Evolutionary conservation across 2,329 filamentous ascomycete species (phyloP), one percentile per base, ranked within the genome.

Genomic region (Lizonia empirigonia): DNA sequence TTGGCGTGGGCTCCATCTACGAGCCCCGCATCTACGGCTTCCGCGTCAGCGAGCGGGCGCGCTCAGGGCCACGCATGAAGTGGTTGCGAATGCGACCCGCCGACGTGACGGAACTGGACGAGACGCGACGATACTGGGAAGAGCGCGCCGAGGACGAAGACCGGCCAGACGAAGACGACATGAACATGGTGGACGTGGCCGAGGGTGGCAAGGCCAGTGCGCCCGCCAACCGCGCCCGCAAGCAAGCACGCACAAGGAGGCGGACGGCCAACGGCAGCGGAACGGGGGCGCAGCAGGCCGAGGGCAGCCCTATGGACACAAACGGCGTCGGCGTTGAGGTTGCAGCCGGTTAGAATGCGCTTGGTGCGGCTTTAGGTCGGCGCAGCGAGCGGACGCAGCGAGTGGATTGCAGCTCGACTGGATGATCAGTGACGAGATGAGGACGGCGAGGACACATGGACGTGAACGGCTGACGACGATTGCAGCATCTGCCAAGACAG

Each of bases 21-120:
- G 91, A 97, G 70, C 91, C 94, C 52, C 89, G 87, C 62, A 97
- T 99, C 71, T 99, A 97, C 75, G 94, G 94, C 22, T 99, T 99
- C 78, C 85, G 89, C 55, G 94, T 99, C 18, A 93, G 90, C 15
- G 94, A 97, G 74, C 82, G 92, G 50, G 90, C 94, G 33, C 85
- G 89, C 61, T 91, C 90, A 19, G 94, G 94, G 0, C 94, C 94
- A 10, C 84, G 94, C 55, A 99, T 99, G 94, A 91, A 92, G 71
- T 99, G 94, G 94, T 78, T 99, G 64, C 85, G 94, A 61, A 86
- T 88, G 74, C 88, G 91, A 69, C 94, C 94, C 0, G 79, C 80
- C 12, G 85, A 96, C 67, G 80, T 96, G 47, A 86, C 81, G 34
- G 89, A 96, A 64, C 79, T 97, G 40, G 91, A 99, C 69, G 94